Base-by-base conservation (phyloP, 768 basidiomycete species). In the Filobasidium floriforme region DNA sequence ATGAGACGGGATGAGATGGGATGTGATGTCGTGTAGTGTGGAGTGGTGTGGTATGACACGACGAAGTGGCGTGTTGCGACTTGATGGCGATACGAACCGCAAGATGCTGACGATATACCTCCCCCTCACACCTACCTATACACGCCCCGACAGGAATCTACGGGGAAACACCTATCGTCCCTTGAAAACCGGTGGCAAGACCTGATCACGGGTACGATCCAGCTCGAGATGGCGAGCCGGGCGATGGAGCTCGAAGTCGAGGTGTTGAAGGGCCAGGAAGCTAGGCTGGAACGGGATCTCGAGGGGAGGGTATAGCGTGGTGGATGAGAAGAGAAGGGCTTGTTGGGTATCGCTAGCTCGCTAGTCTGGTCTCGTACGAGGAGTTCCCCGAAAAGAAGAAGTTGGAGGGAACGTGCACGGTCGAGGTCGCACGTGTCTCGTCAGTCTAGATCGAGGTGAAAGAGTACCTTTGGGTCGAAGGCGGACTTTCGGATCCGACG, bases 191-290 rank as follows among this genome's bases (percentile, higher is more conserved):
- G 87, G 68, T 98, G 93, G 93, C 93, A 90, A 24, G 90, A 92
- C 79, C 82, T 97, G 57, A 87, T 98, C 64, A 92, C 90, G 62
- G 88, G 80, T 61, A 88, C 93, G 54, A 80, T 97, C 66, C 93
- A 97, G 79, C 88, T 96, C 70, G 93, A 96, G 82, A 87, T 98
- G 86, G 94, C 92, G 19, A 93, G 92, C 76, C 83, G 87, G 49
- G 90, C 91, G 29, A 78, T 96, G 77, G 91, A 92, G 71, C 86
- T 82, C 6, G 91, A 96, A 73, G 82, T 96, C 12, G 69, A 75
- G 63, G 73, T 72, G 44, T 66, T 80, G 68, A 72, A 75, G 61
- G 63, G 70, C 43, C 73, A 71, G 54, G 77, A 79, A 66, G 72
- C 73, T 37, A 69, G 62, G 49, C 60, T 76, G 69, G 66, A 66